Conservation (phyloP, 2,329 filamentous ascomycete species). For the Alternaria arborescens region DNA sequence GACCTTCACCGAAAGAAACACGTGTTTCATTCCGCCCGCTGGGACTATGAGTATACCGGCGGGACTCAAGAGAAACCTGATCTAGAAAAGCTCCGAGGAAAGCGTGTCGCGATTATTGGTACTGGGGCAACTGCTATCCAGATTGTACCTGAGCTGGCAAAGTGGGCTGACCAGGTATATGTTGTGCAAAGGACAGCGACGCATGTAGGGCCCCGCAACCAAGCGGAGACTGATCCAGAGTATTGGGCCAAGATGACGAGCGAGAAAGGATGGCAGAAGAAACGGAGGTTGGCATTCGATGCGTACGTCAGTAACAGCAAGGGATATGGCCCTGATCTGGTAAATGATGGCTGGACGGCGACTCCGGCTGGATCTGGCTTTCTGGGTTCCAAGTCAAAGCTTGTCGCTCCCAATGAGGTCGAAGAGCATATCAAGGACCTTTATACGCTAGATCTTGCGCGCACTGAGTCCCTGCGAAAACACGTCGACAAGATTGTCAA, state of each 20-base stretch:
- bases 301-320: conserved; percentile 15
- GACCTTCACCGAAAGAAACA: conserved; percentile 24
- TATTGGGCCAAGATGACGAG: conserved; percentile 1
- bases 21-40: conserved; percentile 44
- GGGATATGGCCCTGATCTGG: conserved; percentile 49
- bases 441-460: no score
- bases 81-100: conserved; percentile 47
- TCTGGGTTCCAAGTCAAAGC: conserved; percentile 20
- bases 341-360: conserved; percentile 61
- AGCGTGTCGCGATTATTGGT: conserved; percentile 45
- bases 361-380: conserved; percentile 26
- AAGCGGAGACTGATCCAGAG: conserved; percentile 23
- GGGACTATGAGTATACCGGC: conserved; percentile 38
- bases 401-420: conserved; percentile 6
- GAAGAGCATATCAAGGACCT: no score
- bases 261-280: conserved; percentile 61
- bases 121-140: conserved; percentile 46
- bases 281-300: conserved; percentile 54
- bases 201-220: conserved; percentile 48
- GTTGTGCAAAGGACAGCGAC: conserved; percentile 66
- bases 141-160: conserved; percentile 52
- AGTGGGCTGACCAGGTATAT: conserved; percentile 60
- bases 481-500: conserved; percentile 49
- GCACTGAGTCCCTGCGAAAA: no score
- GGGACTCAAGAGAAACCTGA: conserved; percentile 26